Base-by-base conservation (phyloP, 805 yeast species). In the Crinitomyces ghanaensis region DNA sequence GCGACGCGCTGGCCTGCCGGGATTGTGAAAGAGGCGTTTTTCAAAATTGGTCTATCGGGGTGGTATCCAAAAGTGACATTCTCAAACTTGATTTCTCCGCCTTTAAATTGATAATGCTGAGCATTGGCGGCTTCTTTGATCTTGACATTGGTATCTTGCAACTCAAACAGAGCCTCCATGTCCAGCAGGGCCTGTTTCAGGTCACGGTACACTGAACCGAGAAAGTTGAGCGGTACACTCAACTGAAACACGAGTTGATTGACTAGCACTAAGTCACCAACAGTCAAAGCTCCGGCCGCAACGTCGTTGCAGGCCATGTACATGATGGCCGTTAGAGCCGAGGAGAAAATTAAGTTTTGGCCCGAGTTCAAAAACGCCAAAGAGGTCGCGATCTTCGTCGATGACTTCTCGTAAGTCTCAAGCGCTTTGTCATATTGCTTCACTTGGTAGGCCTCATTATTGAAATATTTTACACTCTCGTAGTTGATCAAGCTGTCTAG, bases 261-360 rank as follows among this genome's bases (percentile, higher is more conserved):
- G 43, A 91, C 88, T 39, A 91, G 64, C 14, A 91, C 97, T 50
- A 91, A 65, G 53, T 91, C 98, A 45, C 98, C 98, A 14, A 91
- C 96, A 1, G 93, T 78, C 35, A 91, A 62, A 1, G 72, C 56
- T 0, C 95, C 95, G 2, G 70, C 57, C 9, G 84, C 74, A n/a
- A 91, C 91, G 18, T 97, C 97, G 35, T 75, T 73, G 48, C 95
- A 83, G 11, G 95, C 96, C 93, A 91, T 77, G 55, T 82, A 91
- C 98, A 91, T 91, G 93, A 91, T 91, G 2, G 77, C 81, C 1
- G 98, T 91, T 42, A 91, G 62, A 1, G 98, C 97, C 26, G 81
- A 58, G 0, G 96, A 82, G 59, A 79, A 79, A 15, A 79, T 78
- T 34, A 78, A 46, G 50, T 75, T 77, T 54, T 79, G 91, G n/a